Evolutionary conservation across 2,329 filamentous ascomycete species (phyloP), one percentile per base, ranked within the genome.

Genomic region (Fusarium sp.): DNA sequence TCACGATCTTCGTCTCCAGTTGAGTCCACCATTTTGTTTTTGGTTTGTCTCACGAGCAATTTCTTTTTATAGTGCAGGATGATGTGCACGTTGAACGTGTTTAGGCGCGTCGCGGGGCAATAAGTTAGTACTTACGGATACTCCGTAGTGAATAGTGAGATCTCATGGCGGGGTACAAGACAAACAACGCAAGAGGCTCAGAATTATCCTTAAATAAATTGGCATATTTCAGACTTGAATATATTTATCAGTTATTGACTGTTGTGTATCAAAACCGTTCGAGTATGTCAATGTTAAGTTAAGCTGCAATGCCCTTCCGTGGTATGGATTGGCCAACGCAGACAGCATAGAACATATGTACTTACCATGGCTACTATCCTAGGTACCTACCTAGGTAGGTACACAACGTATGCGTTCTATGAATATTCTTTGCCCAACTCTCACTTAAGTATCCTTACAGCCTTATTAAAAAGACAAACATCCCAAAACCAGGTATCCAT

Each of bases 1-100:
- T 82, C 80, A 47, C 78, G 72, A 41, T 80, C 77, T 14, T 81
- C 73, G 30, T 78, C 76, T 27, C 63, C 62, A 0, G 74, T 63
- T 19, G 70, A 50, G 52, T 81, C 78, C 1, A 75, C 73, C 79
- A 81, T 81, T 45, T 22, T 22, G 22, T 22, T 5, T 22, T 22
- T 22, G 15, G 32, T 19, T 19, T 23, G 23, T 3, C 25, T 32
- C 22, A 14, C 17, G 22, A 14, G 23, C 23, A 20, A 41, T 33
- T 9, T 19, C 33, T 30, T 40, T 22, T 50, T 56, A 33, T 57
- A 35, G 30, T 66, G 57, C 23, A 23, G 7, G 44, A 61, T 49
- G 46, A 43, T 25, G n/a, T 14, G 15, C 35, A 37, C 33, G 45
- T 47, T 50, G 54, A 51, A 48, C 51, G 65, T 67, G 51, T 45